Percentiles rank a stretch among this genome's conserved stretches.
phyloP scores from a whole-genome alignment of 2,329 filamentous ascomycete genomes.

The Fusarium lateritium region DNA sequence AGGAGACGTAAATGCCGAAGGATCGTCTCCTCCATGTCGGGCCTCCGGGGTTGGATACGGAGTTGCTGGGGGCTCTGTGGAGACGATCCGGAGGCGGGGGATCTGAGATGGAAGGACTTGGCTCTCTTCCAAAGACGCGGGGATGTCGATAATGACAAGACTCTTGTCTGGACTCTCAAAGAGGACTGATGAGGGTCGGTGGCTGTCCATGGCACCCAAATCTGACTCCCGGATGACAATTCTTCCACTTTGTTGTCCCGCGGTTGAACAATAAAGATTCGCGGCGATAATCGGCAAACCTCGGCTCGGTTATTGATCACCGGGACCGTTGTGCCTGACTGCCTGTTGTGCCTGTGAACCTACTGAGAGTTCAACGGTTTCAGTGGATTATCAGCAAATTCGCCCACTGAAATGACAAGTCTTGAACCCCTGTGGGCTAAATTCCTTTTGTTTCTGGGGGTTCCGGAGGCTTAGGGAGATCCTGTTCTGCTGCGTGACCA shows the following conservation, averaged over 20 bases:
- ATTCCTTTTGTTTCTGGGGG: conserved; percentile 26
- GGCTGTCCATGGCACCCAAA: conserved; percentile 26
- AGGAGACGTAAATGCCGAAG: conserved; percentile 55
- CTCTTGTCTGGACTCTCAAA: conserved; percentile 56
- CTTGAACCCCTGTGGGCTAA: conserved; percentile 18
- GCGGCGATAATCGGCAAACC: conserved; percentile 50
- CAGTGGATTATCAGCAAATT: conserved; percentile 32
- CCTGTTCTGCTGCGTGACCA: conserved; percentile 43
- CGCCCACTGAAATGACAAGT: conserved; percentile 27
- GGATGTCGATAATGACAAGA: conserved; percentile 77
- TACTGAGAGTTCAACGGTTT: conserved; percentile 18
- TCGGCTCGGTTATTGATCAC: conserved; percentile 50
- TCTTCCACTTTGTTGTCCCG: conserved; percentile 21
- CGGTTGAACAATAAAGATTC: conserved; percentile 28
- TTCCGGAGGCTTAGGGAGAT: conserved; percentile 34
- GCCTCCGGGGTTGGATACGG: conserved; percentile 69
- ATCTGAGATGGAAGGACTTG: conserved; percentile 65
- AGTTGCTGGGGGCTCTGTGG: conserved; percentile 58
- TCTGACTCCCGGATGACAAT: conserved; percentile 21
- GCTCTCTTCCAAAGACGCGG: conserved; percentile 76
- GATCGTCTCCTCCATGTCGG: conserved; percentile 49
- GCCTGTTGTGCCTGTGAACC: conserved; percentile 10
- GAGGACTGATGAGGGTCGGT: conserved; percentile 50
- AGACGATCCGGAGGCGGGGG: conserved; percentile 61
- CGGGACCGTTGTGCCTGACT: conserved; percentile 26